Base-by-base conservation (phyloP, 1,284 basidiomycete species). In the Sporisorium reilianum region DNA sequence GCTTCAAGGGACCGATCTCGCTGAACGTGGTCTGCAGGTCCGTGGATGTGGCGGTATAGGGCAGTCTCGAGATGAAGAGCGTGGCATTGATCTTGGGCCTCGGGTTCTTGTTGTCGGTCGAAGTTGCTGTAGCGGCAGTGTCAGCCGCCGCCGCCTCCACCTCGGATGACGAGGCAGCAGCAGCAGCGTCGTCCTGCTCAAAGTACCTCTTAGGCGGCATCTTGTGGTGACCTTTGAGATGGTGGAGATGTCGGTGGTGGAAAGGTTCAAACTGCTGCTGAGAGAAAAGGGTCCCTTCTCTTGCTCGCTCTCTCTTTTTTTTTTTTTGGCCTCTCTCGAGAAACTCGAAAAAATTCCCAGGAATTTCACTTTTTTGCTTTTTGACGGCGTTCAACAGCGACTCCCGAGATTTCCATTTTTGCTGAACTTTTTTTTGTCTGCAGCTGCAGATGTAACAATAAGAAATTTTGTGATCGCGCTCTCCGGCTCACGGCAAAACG, bases 11-110 rank as follows among this genome's bases (percentile, higher is more conserved):
- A 2, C 95, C 97, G 70, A 97, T 90, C 84, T 95, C 94, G 16
- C 95, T 97, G 87, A 98, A 97, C 52, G 95, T 89, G 0, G 94
- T 95, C 80, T 93, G 89, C 38, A 99, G 87, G 85, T 97, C 94
- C 60, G 91, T 91, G 3, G 93, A 93, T 7, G 95, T 98, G 48
- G 92, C 93, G 26, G 90, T 90, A 82, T 93, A 95, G 1, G 95
- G 93, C 20, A 97, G 86, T 26, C 86, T 85, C 8, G 87, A 87
- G 38, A 86, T 78, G 63, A 86, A 86, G 28, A 87, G 79, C 14
- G 86, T 86, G 7, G 85, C 55, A 38, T 69, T 73, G 56, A 23
- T 36, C 42, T 57, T 59, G 50, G 41, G n/a, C 53, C 57, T 55
- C 11, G 38, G 40, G 34, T 32, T 53, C 32, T 34, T 46, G n/a